Evolutionary conservation across 2,329 filamentous ascomycete genomes (phyloP).

Genomic region (Pseudopithomyces maydicus): DNA sequence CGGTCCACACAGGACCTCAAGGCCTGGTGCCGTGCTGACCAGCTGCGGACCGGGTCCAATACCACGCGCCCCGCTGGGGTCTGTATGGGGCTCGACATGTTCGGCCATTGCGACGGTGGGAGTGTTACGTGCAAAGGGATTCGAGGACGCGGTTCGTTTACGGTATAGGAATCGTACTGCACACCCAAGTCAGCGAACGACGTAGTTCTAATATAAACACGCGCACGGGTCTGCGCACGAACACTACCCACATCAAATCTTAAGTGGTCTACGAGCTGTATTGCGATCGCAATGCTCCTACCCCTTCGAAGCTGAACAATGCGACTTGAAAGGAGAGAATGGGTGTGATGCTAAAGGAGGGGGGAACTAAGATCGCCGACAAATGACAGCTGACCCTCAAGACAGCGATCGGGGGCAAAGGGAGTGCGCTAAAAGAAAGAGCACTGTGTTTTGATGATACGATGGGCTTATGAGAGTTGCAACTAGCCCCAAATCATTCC

Average conservation of each 20-base stretch:
- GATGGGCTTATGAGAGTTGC: conserved; percentile 6
- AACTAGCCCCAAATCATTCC: conserved; percentile 2
- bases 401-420: conserved; percentile 2
- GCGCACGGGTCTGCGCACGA: not conserved
- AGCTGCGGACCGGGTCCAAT: conserved; percentile 51
- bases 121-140: not conserved
- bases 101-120: conserved; percentile 13
- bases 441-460: conserved; percentile 4
- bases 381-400: not conserved
- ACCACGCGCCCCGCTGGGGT: conserved; percentile 37
- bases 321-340: not conserved
- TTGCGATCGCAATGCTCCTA: not conserved
- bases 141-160: not conserved
- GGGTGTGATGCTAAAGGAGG: not conserved
- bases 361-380: not conserved
- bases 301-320: not conserved
- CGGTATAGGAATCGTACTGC: not conserved
- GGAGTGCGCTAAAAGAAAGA: not conserved
- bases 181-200: not conserved
- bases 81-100: conserved; percentile 18
- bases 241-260: not conserved
- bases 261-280: not conserved
- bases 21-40: conserved; percentile 43
- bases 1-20: conserved; percentile 72
- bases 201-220: not conserved